Evolutionary conservation across 2,329 filamentous ascomycete species (phyloP).

Genomic region (Arthrocladium fulminans): DNA sequence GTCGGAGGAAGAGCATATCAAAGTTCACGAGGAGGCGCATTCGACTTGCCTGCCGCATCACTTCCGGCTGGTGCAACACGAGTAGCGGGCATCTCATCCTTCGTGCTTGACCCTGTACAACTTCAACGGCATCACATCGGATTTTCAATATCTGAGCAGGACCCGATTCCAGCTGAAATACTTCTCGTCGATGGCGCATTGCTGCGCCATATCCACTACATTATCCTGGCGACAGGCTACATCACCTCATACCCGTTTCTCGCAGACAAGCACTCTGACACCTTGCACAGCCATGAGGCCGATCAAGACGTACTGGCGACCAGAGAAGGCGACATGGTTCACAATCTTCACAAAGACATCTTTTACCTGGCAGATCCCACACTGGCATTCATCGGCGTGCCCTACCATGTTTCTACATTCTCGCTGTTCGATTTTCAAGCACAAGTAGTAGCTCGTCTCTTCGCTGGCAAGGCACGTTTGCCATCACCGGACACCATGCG

Average conservation of each 20-base stretch:
- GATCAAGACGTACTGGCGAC: conserved; percentile 50
- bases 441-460: conserved; percentile 49
- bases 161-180: conserved; percentile 41
- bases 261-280: conserved; percentile 40
- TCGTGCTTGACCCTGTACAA: too few relatives aligned
- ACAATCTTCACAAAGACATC: conserved; percentile 62
- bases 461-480: conserved; percentile 43
- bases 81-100: conserved; percentile 45
- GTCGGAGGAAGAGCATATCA: conserved; percentile 42
- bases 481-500: conserved; percentile 37
- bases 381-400: conserved; percentile 55
- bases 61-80: conserved; percentile 47
- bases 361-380: conserved; percentile 62
- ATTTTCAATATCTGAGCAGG: not conserved
- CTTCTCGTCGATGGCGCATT: conserved; percentile 45
- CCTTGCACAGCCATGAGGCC: conserved; percentile 38
- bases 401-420: conserved; percentile 59
- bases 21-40: conserved; percentile 52
- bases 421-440: conserved; percentile 63
- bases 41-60: conserved; percentile 47
- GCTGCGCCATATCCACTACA: conserved; percentile 49
- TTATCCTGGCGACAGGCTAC: conserved; percentile 62
- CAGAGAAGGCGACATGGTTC: conserved; percentile 50
- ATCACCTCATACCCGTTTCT: conserved; percentile 60
- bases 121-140: too few relatives aligned